Base-by-base conservation (phyloP, 192 early-diverging fungal genomes). In the Chytriomyces sp. region DNA sequence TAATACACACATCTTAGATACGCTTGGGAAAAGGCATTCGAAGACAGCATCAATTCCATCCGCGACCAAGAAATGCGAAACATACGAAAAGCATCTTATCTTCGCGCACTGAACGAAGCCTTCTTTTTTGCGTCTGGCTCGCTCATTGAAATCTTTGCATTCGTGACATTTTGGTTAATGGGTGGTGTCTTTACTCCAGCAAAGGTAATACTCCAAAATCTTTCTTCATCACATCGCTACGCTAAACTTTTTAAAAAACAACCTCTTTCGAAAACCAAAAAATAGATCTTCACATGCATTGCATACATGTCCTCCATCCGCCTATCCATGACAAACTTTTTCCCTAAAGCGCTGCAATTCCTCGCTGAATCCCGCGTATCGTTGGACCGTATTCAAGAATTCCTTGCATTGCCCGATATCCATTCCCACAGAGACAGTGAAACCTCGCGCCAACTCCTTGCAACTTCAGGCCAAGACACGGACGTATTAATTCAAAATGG, bases 1-100 rank as follows among this genome's bases (percentile, higher is more conserved):
- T 23, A 4, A 3, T 64, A 0, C 16, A 0, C 16, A 72, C 0
- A 35, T 35, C 35, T 1, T 47, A 67, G 77, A 6, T 86, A 87
- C 73, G 85, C 84, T 3, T 88, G 87, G 87, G 87, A 88, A 76
- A 45, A 57, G 7, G 82, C 87, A 0, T 86, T 85, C 75, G 71
- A 70, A 26, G 28, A 77, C 10, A 81, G 49, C 35, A 86, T 88
- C 74, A 69, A 80, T 45, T 57, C 50, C 7, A 43, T 81, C 7
- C 61, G 87, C 7, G 53, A 82, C 50, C 23, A 64, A 3, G 87
- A 88, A 66, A 23, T 86, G 18, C 18, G 60, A 3, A 59, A 61
- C 48, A 67, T 88, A 48, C 68, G 80, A 50, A 83, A 71, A 24
- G 79, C 84, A 1, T 65, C 76, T 11, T 64, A 77, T 6, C 66